phyloP scores from a whole-genome alignment of 345 rosid genomes.

The Euphorbia pulcherrima region DNA sequence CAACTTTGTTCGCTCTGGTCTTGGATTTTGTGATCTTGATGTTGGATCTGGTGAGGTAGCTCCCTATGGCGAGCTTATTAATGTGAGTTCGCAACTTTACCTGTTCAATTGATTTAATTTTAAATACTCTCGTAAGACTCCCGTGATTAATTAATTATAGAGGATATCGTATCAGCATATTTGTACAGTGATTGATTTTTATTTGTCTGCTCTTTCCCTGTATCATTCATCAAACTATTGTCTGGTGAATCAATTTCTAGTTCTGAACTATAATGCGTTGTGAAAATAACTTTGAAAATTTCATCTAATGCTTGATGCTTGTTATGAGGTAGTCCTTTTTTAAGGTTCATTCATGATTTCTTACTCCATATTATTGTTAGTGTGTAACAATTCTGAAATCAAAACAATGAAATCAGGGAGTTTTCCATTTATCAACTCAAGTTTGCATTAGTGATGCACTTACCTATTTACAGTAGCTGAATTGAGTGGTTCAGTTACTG shows the following conservation, averaged over 20 bases:
- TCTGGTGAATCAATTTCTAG: too few relatives aligned
- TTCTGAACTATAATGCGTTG: too few relatives aligned
- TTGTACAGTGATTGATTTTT: too few relatives aligned
- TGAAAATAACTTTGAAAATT: neutral
- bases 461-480: too few relatives aligned
- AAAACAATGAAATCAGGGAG: too few relatives aligned
- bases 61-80: constrained; percentile 74
- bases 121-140: neutral
- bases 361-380: neutral
- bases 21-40: constrained; percentile 75
- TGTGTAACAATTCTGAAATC: too few relatives aligned
- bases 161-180: neutral
- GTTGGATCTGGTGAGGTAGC: constrained; percentile 64
- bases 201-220: neutral
- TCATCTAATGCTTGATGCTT: neutral
- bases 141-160: neutral
- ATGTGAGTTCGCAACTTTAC: constrained; percentile 37
- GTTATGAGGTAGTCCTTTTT: too few relatives aligned
- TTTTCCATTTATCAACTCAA: too few relatives aligned
- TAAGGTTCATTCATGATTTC: neutral
- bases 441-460: too few relatives aligned
- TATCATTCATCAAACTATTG: neutral
- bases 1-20: constrained; percentile 66
- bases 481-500: too few relatives aligned
- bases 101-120: neutral